A percentile compares a stretch with the other conserved stretches of the same genome.
Conservation (phyloP, 352 stramenopile genomes). For the Detonula confervacea region DNA sequence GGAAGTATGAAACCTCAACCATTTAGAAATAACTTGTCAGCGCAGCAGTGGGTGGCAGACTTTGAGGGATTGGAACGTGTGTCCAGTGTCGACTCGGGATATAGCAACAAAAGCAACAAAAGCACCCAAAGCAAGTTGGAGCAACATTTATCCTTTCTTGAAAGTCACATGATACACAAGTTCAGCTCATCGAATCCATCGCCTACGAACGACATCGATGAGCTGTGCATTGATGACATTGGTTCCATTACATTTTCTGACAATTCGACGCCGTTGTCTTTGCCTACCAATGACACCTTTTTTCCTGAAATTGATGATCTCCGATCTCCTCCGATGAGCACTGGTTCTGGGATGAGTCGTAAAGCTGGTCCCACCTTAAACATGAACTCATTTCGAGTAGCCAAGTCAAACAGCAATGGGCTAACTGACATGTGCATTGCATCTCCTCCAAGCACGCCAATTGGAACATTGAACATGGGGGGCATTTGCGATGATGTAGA, state of each 20-base stretch:
- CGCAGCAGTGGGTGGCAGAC: slow-evolving; percentile 7
- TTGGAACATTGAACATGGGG: neutral
- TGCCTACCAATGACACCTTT: slow-evolving; percentile 8
- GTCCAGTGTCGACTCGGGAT: slow-evolving; percentile 11
- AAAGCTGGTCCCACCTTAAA: slow-evolving; percentile 6
- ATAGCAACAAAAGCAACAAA: slow-evolving; percentile 8
- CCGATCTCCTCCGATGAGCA: slow-evolving; percentile 20
- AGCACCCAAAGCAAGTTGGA: slow-evolving; percentile 21
- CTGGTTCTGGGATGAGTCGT: neutral
- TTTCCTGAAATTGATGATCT: slow-evolving; percentile 39
- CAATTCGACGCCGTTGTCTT: neutral
- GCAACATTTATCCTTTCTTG: slow-evolving; percentile 32
- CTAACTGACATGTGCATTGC: slow-evolving; percentile 5
- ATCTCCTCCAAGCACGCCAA: slow-evolving; percentile 25
- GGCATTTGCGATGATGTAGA: neutral
- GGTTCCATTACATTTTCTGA: neutral
- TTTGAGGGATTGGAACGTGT: slow-evolving; percentile 18
- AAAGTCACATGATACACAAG: slow-evolving; percentile 23
- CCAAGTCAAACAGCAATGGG: neutral
- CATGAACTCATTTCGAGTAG: neutral
- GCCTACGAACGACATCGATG: neutral
- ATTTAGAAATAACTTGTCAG: slow-evolving; percentile 1
- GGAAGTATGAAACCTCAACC: neutral
- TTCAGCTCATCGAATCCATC: neutral
- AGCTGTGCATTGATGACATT: neutral